These are phyloP conservation scores for Cystobasidium tubakii DNA, from an alignment of 768 basidiomycete species.

Conservation along the genomic window DNA sequence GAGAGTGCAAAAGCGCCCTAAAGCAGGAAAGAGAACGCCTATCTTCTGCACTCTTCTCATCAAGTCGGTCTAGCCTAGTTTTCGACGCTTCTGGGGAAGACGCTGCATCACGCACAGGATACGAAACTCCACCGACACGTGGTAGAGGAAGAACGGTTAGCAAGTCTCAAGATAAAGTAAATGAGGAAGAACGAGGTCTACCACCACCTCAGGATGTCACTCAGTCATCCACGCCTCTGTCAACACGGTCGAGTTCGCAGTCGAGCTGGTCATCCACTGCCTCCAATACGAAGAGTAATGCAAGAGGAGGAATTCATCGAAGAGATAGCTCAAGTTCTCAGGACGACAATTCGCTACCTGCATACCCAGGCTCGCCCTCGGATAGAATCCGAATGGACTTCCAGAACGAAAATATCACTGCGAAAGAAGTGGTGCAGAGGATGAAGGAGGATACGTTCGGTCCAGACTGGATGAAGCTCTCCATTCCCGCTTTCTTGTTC, in stretches of 20 bases:
- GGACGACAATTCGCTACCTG: background rate
- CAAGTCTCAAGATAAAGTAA: background rate
- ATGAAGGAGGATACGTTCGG: constrained; percentile 32
- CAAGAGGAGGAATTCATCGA: background rate
- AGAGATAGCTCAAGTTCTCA: background rate
- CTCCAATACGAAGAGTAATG: background rate
- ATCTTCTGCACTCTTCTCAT: background rate
- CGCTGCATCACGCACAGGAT: background rate
- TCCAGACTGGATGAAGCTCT: constrained; percentile 20
- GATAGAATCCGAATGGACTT: background rate
- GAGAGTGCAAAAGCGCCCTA: background rate
- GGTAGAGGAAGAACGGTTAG: background rate
- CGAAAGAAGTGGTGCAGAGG: background rate
- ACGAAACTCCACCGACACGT: background rate
- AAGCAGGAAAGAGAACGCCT: background rate
- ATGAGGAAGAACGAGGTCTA: background rate
- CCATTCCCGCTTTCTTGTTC: constrained; percentile 29
- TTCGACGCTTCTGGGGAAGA: background rate
- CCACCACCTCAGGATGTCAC: background rate
- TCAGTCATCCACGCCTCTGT: background rate
- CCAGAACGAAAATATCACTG: background rate
- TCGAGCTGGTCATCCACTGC: background rate
- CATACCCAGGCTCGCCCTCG: background rate
- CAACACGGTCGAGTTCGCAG: background rate
- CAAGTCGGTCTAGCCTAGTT: background rate